phyloP scores from a whole-genome alignment of 2,329 filamentous ascomycete species.

The Ophiostoma angusticollis region DNA sequence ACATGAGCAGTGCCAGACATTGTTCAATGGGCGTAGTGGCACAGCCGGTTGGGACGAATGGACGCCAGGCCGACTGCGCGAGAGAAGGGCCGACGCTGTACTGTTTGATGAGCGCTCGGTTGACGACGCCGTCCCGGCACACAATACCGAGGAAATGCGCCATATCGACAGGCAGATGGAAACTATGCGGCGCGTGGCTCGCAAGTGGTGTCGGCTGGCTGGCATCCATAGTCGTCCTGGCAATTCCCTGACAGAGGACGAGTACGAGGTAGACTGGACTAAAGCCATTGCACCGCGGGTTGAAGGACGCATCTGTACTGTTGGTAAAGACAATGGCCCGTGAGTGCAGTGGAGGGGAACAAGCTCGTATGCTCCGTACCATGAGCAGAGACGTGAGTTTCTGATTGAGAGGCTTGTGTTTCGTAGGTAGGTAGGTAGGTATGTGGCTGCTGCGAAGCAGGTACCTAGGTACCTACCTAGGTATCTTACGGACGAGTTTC shows the following conservation, averaged over 20 bases:
- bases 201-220: slow-evolving; percentile 60
- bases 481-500: no score
- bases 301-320: slow-evolving; percentile 59
- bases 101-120: slow-evolving; percentile 33
- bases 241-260: slow-evolving; percentile 44
- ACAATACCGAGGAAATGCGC: slow-evolving; percentile 28
- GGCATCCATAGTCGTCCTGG: slow-evolving; percentile 43
- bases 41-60: slow-evolving; percentile 24
- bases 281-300: slow-evolving; percentile 63
- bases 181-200: slow-evolving; percentile 55
- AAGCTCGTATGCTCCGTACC: no score
- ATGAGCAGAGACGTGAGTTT: no score
- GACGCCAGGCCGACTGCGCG: slow-evolving; percentile 24
- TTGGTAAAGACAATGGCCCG: no score
- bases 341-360: no score
- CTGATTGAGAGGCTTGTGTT: no score
- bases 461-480: no score
- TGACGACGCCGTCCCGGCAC: slow-evolving; percentile 23
- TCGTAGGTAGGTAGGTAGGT: no score
- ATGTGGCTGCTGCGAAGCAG: no score
- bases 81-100: slow-evolving; percentile 20
- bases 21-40: background rate
- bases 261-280: slow-evolving; percentile 61
- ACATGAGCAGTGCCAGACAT: background rate
- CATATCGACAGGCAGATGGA: slow-evolving; percentile 35